phyloP scores from a whole-genome alignment of 1,284 basidiomycete species.

The Marasmius fiardii region DNA sequence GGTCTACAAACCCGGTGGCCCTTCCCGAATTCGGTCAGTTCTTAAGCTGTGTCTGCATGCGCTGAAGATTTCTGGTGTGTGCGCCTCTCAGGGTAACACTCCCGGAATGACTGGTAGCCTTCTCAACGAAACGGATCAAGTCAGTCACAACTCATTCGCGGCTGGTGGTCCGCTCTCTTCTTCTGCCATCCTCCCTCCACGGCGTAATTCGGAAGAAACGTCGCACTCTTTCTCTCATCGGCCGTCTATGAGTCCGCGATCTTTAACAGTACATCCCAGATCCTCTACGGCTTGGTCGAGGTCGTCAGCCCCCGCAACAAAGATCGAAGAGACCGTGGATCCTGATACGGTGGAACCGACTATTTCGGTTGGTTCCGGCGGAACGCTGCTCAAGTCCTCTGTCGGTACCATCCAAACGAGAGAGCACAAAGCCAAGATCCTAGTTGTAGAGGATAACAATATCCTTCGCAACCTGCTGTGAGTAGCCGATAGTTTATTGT shows the following conservation, averaged over 20 bases:
- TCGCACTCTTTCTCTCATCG: conserved; percentile 20
- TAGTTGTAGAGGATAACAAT: conserved; percentile 84
- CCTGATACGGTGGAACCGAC: conserved; percentile 38
- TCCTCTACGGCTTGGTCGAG: conserved; percentile 34
- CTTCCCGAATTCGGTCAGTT: conserved; percentile 66
- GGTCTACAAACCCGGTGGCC: conserved; percentile 88
- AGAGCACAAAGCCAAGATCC: conserved; percentile 49
- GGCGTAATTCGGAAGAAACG: conserved; percentile 46
- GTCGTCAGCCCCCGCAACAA: conserved; percentile 29
- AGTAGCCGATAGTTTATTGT: conserved; percentile 19
- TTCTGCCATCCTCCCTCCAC: conserved; percentile 20
- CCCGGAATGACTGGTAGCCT: conserved; percentile 1
- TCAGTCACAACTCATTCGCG: conserved; percentile 3
- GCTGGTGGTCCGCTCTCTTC: conserved; percentile 2
- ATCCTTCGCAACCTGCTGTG: conserved; percentile 74
- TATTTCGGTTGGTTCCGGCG: conserved; percentile 54
- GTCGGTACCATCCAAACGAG: conserved; percentile 38
- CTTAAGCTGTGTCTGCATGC: conserved; percentile 74
- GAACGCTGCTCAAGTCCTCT: conserved; percentile 60
- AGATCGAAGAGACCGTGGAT: conserved; percentile 17
- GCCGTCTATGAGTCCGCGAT: conserved; percentile 44
- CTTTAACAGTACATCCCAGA: conserved; percentile 45
- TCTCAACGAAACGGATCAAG: neutral
- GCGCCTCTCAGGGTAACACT: conserved; percentile 18
- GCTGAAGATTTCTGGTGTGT: conserved; percentile 43